Conservation (phyloP, 805 yeast genomes). For the Cyberlindnera mycetangii region DNA sequence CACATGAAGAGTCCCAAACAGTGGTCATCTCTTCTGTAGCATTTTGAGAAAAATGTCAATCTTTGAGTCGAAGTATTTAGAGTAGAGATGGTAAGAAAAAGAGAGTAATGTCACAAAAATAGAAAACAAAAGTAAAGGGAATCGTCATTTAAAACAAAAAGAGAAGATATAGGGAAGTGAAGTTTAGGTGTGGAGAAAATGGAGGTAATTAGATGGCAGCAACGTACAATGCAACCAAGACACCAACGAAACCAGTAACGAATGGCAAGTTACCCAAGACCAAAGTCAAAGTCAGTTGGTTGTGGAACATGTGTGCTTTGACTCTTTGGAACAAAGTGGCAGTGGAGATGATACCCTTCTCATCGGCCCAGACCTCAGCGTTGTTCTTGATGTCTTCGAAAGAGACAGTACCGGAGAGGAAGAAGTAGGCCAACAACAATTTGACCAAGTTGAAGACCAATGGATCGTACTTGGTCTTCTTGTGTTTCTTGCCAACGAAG, state of each 20-base stretch:
- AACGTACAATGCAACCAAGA: conserved; percentile 35
- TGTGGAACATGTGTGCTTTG: conserved; percentile 24
- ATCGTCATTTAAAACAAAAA: not conserved
- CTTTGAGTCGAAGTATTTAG: not conserved
- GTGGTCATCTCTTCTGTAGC: not conserved
- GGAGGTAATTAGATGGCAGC: conserved; percentile 17
- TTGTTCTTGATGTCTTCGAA: conserved; percentile 29
- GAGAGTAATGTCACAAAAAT: not conserved
- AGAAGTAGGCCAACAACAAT: conserved; percentile 39
- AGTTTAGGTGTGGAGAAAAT: too few species aligned
- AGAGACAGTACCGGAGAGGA: conserved; percentile 28
- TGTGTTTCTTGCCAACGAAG: conserved; percentile 27
- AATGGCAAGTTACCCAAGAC: conserved; percentile 35
- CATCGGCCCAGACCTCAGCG: conserved; percentile 29
- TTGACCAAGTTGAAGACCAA: conserved; percentile 49
- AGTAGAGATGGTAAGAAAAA: too few species aligned
- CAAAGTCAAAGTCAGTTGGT: conserved; percentile 25
- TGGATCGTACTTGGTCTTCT: conserved; percentile 48
- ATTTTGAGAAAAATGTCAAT: too few species aligned
- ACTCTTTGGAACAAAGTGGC: conserved; percentile 17
- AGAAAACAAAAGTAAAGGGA: not conserved
- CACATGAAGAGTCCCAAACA: not conserved
- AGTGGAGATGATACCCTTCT: conserved; percentile 23
- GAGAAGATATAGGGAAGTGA: not conserved
- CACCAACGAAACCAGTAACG: conserved; percentile 28